These are phyloP conservation scores for Aspergillus bertholletiae DNA, from an alignment of 495 filamentous ascomycete species.

Conservation along the genomic window DNA sequence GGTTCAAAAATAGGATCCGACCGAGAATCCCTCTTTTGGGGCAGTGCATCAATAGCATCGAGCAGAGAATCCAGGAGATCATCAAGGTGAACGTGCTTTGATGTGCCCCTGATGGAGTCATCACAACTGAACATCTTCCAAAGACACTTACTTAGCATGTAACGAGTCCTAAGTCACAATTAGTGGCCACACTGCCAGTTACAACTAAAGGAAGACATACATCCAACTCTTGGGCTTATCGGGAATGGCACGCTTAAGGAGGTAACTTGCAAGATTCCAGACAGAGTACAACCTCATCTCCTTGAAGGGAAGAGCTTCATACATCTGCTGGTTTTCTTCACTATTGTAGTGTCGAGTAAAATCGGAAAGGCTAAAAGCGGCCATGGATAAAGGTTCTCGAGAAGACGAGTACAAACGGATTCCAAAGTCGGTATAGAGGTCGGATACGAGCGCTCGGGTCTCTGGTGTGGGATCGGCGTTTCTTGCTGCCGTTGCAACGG, in stretches of 20 bases:
- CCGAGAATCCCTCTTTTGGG: conserved; percentile 71
- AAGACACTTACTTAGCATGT: conserved; percentile 88
- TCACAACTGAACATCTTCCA: conserved; percentile 85
- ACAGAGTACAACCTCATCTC: conserved; percentile 72
- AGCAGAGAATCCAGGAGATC: conserved; percentile 67
- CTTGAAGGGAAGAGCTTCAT: conserved; percentile 66
- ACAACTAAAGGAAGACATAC: conserved; percentile 43
- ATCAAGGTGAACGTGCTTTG: conserved; percentile 46
- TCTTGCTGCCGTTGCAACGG: conserved; percentile 68
- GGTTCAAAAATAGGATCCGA: conserved; percentile 88
- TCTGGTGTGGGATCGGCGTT: conserved; percentile 59
- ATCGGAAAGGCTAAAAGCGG: conserved; percentile 70
- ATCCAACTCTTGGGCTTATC: conserved; percentile 82
- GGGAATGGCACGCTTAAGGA: conserved; percentile 73
- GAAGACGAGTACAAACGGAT: conserved; percentile 86
- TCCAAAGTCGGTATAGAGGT: conserved; percentile 87
- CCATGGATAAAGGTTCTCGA: conserved; percentile 89
- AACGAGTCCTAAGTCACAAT: conserved; percentile 58
- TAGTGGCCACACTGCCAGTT: conserved; percentile 1
- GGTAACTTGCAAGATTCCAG: conserved; percentile 77
- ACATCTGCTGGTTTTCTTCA: conserved; percentile 62
- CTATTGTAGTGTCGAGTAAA: conserved; percentile 75
- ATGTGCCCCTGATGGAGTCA: conserved; percentile 45
- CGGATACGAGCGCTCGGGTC: conserved; percentile 63
- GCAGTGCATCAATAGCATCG: conserved; percentile 73